These are phyloP conservation scores for Fragaria vesca DNA, from an alignment of 306 rosid genomes.

Conservation along the genomic window DNA sequence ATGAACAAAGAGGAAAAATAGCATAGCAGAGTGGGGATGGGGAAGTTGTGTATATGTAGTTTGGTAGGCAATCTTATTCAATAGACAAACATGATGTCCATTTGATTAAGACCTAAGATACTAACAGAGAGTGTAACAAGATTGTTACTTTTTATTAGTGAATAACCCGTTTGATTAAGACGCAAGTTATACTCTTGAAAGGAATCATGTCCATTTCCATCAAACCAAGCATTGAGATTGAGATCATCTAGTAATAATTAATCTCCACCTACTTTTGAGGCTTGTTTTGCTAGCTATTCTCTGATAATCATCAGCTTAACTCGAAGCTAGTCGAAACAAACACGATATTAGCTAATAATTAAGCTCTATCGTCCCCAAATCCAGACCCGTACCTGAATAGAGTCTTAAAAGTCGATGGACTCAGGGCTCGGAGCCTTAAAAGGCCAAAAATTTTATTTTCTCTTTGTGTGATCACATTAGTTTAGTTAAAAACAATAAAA, in stretches of 20 bases:
- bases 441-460: too few relatives aligned
- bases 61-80: constrained; percentile 24
- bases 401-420: too few relatives aligned
- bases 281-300: not conserved
- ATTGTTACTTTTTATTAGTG: not conserved
- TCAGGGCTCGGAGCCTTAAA: too few relatives aligned
- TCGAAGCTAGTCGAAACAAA: not conserved
- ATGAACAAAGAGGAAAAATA: not conserved
- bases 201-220: constrained; percentile 22
- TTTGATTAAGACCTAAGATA: constrained; percentile 20
- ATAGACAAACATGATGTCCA: constrained; percentile 2
- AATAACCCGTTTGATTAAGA: constrained; percentile 34
- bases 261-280: not conserved
- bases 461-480: too few relatives aligned
- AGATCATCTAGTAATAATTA: constrained; percentile 15
- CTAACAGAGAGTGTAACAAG: constrained; percentile 2
- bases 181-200: constrained; percentile 20
- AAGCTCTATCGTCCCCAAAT: not conserved
- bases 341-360: not conserved
- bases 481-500: too few relatives aligned
- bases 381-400: too few relatives aligned
- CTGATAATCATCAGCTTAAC: not conserved
- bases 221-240: constrained; percentile 30
- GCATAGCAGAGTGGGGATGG: too few relatives aligned
- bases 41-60: not conserved